Evolutionary conservation across 140 eudicot genomes (phyloP).

Genomic region (Bidens hawaiensis): DNA sequence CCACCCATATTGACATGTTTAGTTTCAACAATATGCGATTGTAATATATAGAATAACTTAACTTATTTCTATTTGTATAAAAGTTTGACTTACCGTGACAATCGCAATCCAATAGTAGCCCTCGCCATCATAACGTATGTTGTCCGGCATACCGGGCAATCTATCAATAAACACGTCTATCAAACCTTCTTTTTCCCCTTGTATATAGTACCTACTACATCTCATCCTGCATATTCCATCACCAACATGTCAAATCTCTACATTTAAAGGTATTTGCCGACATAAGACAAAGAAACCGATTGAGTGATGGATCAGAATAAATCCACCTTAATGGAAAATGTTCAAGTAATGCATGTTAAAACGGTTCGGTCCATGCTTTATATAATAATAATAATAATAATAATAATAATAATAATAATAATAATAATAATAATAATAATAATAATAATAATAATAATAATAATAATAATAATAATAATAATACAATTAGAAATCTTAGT

Average conservation of each 20-base stretch:
- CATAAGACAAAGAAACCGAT: not conserved
- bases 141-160: conserved; percentile 69
- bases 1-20: not conserved
- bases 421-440: no score
- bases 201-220: conserved; percentile 57
- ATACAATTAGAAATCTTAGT: no score
- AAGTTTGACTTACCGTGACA: conserved; percentile 32
- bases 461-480: no score
- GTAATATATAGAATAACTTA: not conserved
- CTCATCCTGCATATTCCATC: conserved; percentile 47
- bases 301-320: not conserved
- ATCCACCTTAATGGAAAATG: not conserved
- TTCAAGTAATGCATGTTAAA: not conserved
- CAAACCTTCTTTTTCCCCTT: conserved; percentile 61
- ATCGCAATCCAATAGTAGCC: conserved; percentile 81
- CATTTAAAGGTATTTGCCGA: no score
- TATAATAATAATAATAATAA: no score
- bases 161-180: conserved; percentile 50
- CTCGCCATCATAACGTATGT: conserved; percentile 73
- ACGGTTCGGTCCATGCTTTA: not conserved
- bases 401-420: no score
- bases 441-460: no score
- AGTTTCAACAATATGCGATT: not conserved
- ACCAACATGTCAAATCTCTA: not conserved
- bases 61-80: not conserved